Percentiles rank a stretch among this genome's conserved stretches.
phyloP scores from a whole-genome alignment of 257 asterid species.

The Leonotis leonurus region DNA sequence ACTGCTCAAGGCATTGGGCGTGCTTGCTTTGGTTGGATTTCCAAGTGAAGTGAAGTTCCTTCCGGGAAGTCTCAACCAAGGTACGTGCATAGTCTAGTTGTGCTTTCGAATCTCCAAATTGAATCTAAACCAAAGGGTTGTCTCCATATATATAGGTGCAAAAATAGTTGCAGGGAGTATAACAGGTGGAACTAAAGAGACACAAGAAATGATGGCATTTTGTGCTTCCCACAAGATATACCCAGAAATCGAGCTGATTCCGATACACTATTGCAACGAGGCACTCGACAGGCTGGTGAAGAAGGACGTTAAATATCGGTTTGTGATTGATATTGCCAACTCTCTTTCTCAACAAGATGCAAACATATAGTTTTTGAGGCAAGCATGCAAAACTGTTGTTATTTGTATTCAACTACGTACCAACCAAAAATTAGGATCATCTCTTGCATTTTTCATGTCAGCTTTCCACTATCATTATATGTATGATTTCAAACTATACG shows the following conservation, averaged over 20 bases:
- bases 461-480: too few species aligned
- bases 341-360: too few species aligned
- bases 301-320: constrained; percentile 80
- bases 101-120: too few species aligned
- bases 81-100: constrained; percentile 36
- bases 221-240: constrained; percentile 78
- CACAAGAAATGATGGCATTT: constrained; percentile 80
- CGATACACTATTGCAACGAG: constrained; percentile 65
- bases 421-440: too few species aligned
- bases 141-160: too few species aligned
- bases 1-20: constrained; percentile 61
- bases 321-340: constrained; percentile 75
- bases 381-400: too few species aligned
- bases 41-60: constrained; percentile 69
- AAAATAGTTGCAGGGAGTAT: constrained; percentile 58
- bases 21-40: constrained; percentile 70
- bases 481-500: too few species aligned
- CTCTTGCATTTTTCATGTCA: too few species aligned
- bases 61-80: constrained; percentile 40
- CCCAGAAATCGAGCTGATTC: constrained; percentile 66
- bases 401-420: too few species aligned
- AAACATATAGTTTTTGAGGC: too few species aligned
- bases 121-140: too few species aligned
- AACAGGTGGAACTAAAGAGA: constrained; percentile 76
- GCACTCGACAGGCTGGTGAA: constrained; percentile 74